Evolutionary conservation across 2,329 filamentous ascomycete genomes (phyloP).

Genomic region (Cladosporium sp.): DNA sequence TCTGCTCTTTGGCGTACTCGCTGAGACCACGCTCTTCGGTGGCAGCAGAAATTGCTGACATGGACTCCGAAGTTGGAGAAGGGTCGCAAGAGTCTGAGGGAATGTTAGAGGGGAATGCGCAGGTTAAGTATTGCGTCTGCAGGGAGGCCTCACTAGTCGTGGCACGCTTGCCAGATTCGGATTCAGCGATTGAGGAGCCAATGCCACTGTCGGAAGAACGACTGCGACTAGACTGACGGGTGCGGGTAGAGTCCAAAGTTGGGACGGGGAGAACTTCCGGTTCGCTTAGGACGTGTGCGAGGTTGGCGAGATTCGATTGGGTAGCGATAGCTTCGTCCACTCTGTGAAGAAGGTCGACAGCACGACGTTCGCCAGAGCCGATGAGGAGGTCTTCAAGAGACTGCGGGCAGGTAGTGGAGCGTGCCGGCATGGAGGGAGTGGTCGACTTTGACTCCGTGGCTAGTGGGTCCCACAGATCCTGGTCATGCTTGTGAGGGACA

Average conservation of each 20-base stretch:
- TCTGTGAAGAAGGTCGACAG: conserved; percentile 47
- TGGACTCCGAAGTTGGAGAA: conserved; percentile 29
- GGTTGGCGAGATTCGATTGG: conserved; percentile 37
- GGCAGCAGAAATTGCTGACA: conserved; percentile 34
- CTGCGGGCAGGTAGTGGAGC: conserved; percentile 53
- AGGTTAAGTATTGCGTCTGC: conserved; percentile 1
- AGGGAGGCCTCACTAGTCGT: conserved; percentile 21
- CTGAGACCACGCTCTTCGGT: conserved; percentile 59
- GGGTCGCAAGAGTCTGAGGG: conserved; percentile 29
- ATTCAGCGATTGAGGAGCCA: conserved; percentile 74
- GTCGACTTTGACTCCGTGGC: conserved; percentile 27
- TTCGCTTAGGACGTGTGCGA: conserved; percentile 48
- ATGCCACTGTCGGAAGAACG: conserved; percentile 86
- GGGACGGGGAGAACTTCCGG: conserved; percentile 53
- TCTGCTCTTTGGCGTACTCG: conserved; percentile 70
- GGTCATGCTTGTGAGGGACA: conserved; percentile 47
- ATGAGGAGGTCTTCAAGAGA: conserved; percentile 52
- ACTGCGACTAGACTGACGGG: conserved; percentile 64
- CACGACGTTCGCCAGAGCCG: conserved; percentile 48
- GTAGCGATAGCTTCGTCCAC: conserved; percentile 48
- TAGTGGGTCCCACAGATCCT: conserved; percentile 42
- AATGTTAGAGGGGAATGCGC: conserved; percentile 6
- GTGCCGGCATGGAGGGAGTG: conserved; percentile 46
- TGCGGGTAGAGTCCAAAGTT: conserved; percentile 43
- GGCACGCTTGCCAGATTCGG: conserved; percentile 21